A percentile compares a stretch with the other conserved stretches of the same genome.
phyloP scores from a whole-genome alignment of 129 eudicot genomes.

The Pulicaria dysenterica region DNA sequence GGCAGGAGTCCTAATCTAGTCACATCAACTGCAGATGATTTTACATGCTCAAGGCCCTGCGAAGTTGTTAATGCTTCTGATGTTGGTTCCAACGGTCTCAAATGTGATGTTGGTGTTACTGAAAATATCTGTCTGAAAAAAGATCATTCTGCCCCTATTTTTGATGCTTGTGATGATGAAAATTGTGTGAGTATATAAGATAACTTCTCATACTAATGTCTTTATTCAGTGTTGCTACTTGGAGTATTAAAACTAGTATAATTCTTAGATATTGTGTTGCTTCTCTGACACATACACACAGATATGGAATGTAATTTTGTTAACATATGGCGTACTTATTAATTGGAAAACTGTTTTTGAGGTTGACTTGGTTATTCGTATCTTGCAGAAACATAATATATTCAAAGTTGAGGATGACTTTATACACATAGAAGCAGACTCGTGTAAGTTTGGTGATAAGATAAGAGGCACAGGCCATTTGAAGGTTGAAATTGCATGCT shows the following conservation, averaged over 20 bases:
- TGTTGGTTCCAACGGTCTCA: not conserved
- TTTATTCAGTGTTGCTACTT: not conserved
- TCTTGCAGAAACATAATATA: conserved; percentile 60
- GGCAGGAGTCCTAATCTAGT: conserved; percentile 40
- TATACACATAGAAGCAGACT: conserved; percentile 50
- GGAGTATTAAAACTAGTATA: not conserved
- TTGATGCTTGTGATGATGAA: conserved; percentile 47
- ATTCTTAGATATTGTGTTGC: conserved; percentile 14
- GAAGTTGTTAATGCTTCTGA: conserved; percentile 39
- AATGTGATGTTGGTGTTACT: conserved; percentile 8
- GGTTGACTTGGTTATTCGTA: conserved; percentile 20
- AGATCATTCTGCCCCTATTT: conserved; percentile 30
- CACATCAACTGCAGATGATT: conserved; percentile 32
- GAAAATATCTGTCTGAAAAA: conserved; percentile 39
- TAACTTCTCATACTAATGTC: conserved; percentile 8
- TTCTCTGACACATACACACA: too few species aligned
- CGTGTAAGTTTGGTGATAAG: conserved; percentile 38
- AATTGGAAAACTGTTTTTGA: not conserved
- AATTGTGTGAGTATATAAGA: conserved; percentile 55
- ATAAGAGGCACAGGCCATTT: too few species aligned
- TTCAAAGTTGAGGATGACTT: conserved; percentile 68
- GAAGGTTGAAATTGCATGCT: conserved; percentile 81
- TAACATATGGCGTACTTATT: conserved; percentile 3
- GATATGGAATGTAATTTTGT: not conserved
- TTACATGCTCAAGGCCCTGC: conserved; percentile 39